Evolutionary conservation across 495 filamentous ascomycete species (phyloP), one percentile per base, ranked within the genome.

Genomic region (Penicillium coffeae): DNA sequence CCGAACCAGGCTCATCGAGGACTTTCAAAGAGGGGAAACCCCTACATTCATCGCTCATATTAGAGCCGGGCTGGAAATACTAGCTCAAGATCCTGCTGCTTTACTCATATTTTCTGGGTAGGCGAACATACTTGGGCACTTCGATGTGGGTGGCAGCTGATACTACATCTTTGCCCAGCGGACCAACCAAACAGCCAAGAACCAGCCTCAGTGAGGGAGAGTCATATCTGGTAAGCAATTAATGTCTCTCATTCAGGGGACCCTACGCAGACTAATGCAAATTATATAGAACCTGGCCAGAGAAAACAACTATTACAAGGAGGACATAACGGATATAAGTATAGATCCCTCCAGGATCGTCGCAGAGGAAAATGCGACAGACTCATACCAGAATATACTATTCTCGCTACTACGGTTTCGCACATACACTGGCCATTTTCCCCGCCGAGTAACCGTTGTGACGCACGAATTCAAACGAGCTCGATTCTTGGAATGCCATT

Each of bases 301-400:
- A 49, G 64, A 71, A 8, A 72, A 73, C 42, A 43, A 63, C 42
- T 72, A 67, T 40, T 71, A 77, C 45, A 32, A 50, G 3, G 21
- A 52, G 21, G 16, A 42, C 3, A 12, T 27, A 18, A 45, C 42
- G 10, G 13, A 18, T 7, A 13, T 45, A 0, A 32, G 10, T 19
- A 60, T 60, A 16, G 45, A 69, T 15, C 52, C 38, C 8, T 38
- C 45, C 1, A 44, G 55, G 69, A 33, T 84, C 34, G 59, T 74
- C 6, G 58, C 80, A 4, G 89, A 93, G 57, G 69, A 77, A 9
- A 71, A 76, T 42, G 87, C 89, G 0, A 77, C 86, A n/a, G 89
- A 94, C 54, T 90, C 85, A 3, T 89, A 87, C 57, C 79, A 85
- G 48, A 94, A 93, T 53, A 66, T 91, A 10, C 61, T 91, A 15